phyloP scores from a whole-genome alignment of 345 rosid species.

The Corymbia maculata region DNA sequence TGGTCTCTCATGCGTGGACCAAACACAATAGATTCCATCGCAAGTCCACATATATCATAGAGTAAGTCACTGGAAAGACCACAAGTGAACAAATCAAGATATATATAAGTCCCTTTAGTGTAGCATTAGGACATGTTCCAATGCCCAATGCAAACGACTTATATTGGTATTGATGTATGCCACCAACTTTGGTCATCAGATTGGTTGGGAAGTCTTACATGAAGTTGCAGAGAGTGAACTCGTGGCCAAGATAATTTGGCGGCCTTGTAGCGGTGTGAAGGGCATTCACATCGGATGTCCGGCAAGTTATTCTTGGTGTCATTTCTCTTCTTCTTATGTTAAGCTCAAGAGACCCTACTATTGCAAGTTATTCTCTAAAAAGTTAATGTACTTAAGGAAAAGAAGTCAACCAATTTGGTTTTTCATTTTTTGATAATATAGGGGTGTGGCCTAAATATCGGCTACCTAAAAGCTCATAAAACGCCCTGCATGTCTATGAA shows the following conservation, averaged over 20 bases:
- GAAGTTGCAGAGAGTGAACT: neutral
- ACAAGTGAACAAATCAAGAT: no score
- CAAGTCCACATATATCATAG: neutral
- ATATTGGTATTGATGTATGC: neutral
- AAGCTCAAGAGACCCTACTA: neutral
- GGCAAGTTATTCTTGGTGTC: neutral
- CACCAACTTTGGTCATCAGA: neutral
- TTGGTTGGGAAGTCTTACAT: neutral
- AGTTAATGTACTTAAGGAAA: neutral
- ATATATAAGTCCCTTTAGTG: no score
- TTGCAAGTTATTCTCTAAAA: neutral
- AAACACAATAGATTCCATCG: neutral
- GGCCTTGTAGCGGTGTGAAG: fast-evolving
- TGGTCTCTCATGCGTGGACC: neutral
- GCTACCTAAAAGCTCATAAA: neutral
- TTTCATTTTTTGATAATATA: no score
- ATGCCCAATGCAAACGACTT: neutral
- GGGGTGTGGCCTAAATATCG: neutral
- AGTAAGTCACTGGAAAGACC: neutral
- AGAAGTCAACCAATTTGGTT: neutral
- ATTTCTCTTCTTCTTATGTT: neutral
- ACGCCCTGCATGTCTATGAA: neutral
- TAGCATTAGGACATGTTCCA: neutral
- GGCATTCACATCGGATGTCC: neutral
- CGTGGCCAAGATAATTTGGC: neutral